Conservation (phyloP, 306 rosid species). For the Lotus japonicus region DNA sequence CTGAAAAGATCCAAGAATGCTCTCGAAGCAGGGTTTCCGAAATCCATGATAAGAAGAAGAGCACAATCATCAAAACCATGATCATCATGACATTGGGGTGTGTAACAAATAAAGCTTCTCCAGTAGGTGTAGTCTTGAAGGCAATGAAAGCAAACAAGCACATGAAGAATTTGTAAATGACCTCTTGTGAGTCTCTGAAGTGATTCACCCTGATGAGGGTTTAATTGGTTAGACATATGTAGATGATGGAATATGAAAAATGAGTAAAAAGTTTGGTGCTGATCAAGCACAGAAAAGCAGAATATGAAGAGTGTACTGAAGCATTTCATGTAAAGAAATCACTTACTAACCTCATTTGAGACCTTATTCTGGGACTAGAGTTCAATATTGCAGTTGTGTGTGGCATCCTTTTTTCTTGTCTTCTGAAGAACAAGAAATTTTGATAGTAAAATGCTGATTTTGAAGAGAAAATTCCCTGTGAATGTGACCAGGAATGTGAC, state of each 20-base stretch:
- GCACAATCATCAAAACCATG: background rate
- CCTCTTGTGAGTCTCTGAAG: background rate
- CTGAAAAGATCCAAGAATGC: background rate
- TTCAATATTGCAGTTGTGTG: background rate
- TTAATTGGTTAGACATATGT: no score
- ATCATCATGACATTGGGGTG: background rate
- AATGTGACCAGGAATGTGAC: no score
- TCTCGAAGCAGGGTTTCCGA: background rate
- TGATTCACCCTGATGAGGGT: background rate
- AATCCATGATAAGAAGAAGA: conserved; percentile 9
- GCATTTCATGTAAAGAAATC: no score
- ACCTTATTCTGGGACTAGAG: background rate
- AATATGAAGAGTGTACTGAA: background rate
- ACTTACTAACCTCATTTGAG: background rate
- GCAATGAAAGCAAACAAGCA: background rate
- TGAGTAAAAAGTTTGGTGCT: no score
- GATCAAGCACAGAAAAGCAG: no score
- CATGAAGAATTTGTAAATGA: background rate
- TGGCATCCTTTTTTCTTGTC: background rate
- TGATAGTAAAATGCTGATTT: background rate
- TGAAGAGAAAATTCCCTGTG: background rate
- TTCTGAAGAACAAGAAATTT: background rate
- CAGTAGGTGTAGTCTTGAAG: background rate
- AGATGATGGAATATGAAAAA: no score
- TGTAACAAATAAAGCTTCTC: background rate